phyloP scores from a whole-genome alignment of 257 asterid species.

The Primulina eburnea region DNA sequence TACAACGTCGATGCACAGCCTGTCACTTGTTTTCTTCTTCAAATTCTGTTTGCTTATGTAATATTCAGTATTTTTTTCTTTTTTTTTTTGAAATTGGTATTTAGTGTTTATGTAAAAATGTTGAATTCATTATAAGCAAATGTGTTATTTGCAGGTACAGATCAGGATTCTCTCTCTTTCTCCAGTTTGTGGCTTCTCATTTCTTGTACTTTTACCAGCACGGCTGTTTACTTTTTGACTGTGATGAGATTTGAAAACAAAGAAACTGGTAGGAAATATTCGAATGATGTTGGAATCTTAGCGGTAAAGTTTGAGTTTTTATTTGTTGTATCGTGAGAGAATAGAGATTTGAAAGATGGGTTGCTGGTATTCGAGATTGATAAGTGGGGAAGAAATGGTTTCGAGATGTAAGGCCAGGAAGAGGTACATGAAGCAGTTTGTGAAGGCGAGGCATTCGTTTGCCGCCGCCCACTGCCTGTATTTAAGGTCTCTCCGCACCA shows the following conservation, averaged over 20 bases:
- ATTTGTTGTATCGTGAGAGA: slow-evolving; percentile 2
- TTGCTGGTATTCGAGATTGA: slow-evolving; percentile 74
- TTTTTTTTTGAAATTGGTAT: not conserved
- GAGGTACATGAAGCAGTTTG: slow-evolving; percentile 88
- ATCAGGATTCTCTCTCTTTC: slow-evolving; percentile 16
- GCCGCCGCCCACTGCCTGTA: slow-evolving; percentile 86
- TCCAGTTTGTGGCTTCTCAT: slow-evolving; percentile 5
- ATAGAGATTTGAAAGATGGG: slow-evolving; percentile 53
- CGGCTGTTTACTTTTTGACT: not conserved
- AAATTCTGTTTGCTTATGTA: not conserved
- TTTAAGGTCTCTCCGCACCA: slow-evolving; percentile 66
- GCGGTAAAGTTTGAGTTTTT: slow-evolving; percentile 23
- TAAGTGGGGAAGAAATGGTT: slow-evolving; percentile 77
- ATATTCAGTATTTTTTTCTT: not conserved
- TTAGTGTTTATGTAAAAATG: slow-evolving; percentile 3
- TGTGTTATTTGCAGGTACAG: slow-evolving; percentile 26
- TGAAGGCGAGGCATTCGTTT: slow-evolving; percentile 79
- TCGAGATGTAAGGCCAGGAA: slow-evolving; percentile 84
- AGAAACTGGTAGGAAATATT: not conserved
- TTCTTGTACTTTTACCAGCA: not conserved
- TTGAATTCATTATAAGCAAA: slow-evolving; percentile 9
- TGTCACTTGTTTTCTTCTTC: slow-evolving; percentile 6
- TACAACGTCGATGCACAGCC: not conserved
- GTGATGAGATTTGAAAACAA: slow-evolving; percentile 18
- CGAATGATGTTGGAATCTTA: slow-evolving; percentile 21